These are phyloP conservation scores for Daldinia eschscholtzii DNA, from an alignment of 2,329 filamentous ascomycete species.

Conservation along the genomic window DNA sequence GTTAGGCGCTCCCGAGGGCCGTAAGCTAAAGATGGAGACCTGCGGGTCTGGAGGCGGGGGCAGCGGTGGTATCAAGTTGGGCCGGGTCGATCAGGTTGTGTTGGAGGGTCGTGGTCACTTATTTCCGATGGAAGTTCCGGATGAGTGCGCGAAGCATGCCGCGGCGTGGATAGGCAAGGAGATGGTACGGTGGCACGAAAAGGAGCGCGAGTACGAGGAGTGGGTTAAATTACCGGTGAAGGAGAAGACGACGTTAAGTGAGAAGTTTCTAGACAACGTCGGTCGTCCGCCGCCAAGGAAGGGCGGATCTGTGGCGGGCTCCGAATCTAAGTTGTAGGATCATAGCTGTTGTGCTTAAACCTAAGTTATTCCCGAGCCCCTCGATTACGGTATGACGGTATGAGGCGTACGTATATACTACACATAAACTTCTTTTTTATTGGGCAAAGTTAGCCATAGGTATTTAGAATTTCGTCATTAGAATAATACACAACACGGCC, in stretches of 20 bases:
- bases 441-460: neutral
- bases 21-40: conserved; percentile 70
- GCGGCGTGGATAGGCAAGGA: conserved; percentile 70
- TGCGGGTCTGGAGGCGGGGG: conserved; percentile 77
- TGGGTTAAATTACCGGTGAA: conserved; percentile 64
- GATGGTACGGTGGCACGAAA: conserved; percentile 66
- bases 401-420: neutral
- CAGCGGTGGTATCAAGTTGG: conserved; percentile 72
- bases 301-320: conserved; percentile 21
- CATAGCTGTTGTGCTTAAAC: neutral
- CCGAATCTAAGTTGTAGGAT: conserved; percentile 42
- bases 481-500: neutral
- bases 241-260: conserved; percentile 69
- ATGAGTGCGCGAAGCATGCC: conserved; percentile 71
- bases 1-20: conserved; percentile 64
- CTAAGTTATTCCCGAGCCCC: no score
- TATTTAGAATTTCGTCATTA: neutral
- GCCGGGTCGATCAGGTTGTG: conserved; percentile 74
- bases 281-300: conserved; percentile 45
- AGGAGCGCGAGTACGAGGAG: conserved; percentile 68
- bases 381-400: neutral
- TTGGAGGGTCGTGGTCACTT: conserved; percentile 79
- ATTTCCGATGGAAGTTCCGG: conserved; percentile 84
- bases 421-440: neutral
- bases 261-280: conserved; percentile 69